phyloP scores from a whole-genome alignment of 139 green algal genomes.

The Chloropicon primus region DNA sequence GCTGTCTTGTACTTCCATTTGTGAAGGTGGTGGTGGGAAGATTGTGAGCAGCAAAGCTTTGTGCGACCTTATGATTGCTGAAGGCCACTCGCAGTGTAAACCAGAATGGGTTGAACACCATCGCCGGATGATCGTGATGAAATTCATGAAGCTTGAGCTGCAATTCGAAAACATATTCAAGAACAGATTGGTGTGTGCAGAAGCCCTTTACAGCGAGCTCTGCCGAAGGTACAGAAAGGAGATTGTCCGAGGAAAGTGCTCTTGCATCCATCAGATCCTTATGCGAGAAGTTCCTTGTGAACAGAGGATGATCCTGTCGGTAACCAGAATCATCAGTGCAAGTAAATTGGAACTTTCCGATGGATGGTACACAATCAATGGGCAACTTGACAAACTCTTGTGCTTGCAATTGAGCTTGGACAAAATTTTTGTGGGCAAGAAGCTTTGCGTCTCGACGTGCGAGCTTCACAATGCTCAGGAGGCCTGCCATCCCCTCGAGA shows the following conservation, averaged over 20 bases:
- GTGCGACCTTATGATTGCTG: too few species aligned
- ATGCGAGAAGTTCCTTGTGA: neutral
- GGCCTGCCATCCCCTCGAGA: neutral
- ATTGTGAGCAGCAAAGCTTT: too few species aligned
- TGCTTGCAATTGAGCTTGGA: neutral
- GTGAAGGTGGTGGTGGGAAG: too few species aligned
- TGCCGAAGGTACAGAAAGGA: neutral
- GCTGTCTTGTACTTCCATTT: too few species aligned
- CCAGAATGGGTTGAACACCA: neutral
- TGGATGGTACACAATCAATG: neutral
- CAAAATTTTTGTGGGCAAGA: neutral
- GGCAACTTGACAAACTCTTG: neutral
- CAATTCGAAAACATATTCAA: neutral
- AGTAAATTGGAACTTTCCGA: neutral
- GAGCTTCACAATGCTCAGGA: neutral
- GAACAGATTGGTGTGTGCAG: neutral
- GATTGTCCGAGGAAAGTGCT: neutral
- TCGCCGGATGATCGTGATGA: neutral
- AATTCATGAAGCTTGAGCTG: neutral
- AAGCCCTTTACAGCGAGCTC: neutral
- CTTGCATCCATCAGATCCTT: neutral
- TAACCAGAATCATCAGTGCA: neutral
- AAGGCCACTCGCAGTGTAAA: neutral
- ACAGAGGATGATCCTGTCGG: neutral
- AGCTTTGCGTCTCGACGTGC: neutral